Base-by-base conservation (phyloP, 2,329 filamentous ascomycete genomes). In the Neofusicoccum sp. region DNA sequence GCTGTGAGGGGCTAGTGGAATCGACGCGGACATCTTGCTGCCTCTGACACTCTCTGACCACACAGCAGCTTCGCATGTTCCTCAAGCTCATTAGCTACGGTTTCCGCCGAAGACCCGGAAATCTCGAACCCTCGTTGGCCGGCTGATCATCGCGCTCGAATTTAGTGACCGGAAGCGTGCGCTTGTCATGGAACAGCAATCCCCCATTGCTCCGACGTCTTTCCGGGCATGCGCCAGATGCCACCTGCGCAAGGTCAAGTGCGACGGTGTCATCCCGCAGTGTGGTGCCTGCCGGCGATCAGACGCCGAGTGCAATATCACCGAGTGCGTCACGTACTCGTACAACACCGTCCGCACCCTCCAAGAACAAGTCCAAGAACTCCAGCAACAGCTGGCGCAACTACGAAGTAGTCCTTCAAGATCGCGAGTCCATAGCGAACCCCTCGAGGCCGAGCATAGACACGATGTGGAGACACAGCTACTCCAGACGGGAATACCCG, bases 381-480 rank as follows among this genome's bases (percentile, higher is more conserved):
- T 48, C 45, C 45, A 48, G 7, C 45, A 34, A 14, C 28, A 48
- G 30, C 28, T 48, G 14, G 45, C 45, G 8, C 45, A 48, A 30
- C 45, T 48, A 12, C 14, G 30, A 16, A 48, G 28, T 16, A 34
- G n/a, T 30, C 30, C 45, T 3, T 33, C 45, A 30, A 48, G 45
- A 14, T 16, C 28, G 12, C 28, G 45, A 34, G 9, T 48, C 30
- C 28, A 34, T 14, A 33, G 45, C 30, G 45, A 34, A 16, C 45
- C 45, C 7, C 30, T 34, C 16, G 45, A 48, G 26, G 30, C 45
- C 34, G 45, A 33, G 20, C 45, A 48, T n/a, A 28, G 45, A 4
- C n/a, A 34, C 45, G 45, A 48, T 20, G 45, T 48, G 45, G 45
- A 48, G 28, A 48, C 45, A 16, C 45, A 48, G 30, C 45, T 48